phyloP scores from a whole-genome alignment of 139 green algal genomes.

The Microglena sp. region DNA sequence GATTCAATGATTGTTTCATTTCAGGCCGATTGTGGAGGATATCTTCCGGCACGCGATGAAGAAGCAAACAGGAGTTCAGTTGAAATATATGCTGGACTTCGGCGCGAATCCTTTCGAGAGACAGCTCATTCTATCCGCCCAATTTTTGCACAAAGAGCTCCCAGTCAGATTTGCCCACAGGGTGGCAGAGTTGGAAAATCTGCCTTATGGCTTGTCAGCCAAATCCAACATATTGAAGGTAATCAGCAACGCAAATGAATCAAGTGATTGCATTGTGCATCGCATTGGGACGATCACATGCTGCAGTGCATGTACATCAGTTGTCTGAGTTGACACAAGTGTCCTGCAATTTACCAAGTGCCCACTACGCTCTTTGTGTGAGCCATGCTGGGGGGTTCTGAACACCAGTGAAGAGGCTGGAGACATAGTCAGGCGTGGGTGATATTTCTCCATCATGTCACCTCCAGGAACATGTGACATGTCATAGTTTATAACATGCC shows the following conservation, averaged over 20 bases:
- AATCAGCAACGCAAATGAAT: no score
- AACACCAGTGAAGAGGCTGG: no score
- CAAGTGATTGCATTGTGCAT: not conserved
- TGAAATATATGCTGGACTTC: conserved; percentile 98
- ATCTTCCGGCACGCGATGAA: conserved; percentile 79
- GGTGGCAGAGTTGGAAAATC: conserved; percentile 92
- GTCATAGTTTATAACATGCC: no score
- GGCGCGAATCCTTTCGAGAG: conserved; percentile 79
- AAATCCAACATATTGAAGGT: conserved; percentile 87
- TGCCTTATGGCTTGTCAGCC: conserved; percentile 85
- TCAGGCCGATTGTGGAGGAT: conserved; percentile 59
- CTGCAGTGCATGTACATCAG: not conserved
- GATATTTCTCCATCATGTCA: no score
- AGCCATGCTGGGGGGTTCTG: no score
- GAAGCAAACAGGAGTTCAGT: conserved; percentile 90
- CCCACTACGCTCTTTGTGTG: no score
- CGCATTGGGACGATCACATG: not conserved
- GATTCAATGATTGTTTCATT: no score
- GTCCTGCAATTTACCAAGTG: no score
- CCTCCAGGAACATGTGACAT: no score
- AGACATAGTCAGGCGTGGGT: no score
- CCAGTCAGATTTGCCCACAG: conserved; percentile 87
- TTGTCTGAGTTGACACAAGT: no score
- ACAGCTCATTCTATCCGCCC: conserved; percentile 82
- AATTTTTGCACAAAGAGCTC: conserved; percentile 96